Percentiles rank a stretch among this genome's conserved stretches.
Conservation (phyloP, 2,329 filamentous ascomycete genomes). For the Aspergillus carbonarius region DNA sequence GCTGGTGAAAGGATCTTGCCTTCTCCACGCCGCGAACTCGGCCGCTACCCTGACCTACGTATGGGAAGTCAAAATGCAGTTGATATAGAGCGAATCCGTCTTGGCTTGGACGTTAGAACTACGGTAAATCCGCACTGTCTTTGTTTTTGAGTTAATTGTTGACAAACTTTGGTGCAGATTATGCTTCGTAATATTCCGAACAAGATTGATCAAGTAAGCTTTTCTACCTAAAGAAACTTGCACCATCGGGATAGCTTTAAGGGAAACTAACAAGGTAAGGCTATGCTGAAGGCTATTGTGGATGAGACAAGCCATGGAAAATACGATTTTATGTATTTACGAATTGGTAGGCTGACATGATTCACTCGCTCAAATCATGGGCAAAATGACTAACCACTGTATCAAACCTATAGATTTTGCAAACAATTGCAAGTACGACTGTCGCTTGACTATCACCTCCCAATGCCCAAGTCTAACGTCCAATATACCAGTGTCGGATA, state of each 20-base stretch:
- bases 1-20: constrained; percentile 29
- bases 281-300: constrained; percentile 73
- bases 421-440: constrained; percentile 75
- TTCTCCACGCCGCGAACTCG: constrained; percentile 29
- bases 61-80: constrained; percentile 45
- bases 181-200: constrained; percentile 97
- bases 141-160: background rate
- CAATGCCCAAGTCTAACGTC: constrained; percentile 7
- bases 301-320: constrained; percentile 76
- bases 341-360: constrained; percentile 61
- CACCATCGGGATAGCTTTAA: background rate
- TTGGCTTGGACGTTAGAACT: constrained; percentile 71
- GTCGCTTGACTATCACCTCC: background rate
- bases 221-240: background rate
- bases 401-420: constrained; percentile 60
- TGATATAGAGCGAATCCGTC: constrained; percentile 44
- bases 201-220: constrained; percentile 65
- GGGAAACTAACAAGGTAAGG: constrained; percentile 39
- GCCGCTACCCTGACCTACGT: constrained; percentile 29
- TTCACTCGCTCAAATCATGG: background rate
- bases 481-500: constrained; percentile 73
- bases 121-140: constrained; percentile 55
- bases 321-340: constrained; percentile 93
- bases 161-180: constrained; percentile 55
- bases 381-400: background rate